phyloP scores from a whole-genome alignment of 768 basidiomycete species.

The Tulasnella sp. region DNA sequence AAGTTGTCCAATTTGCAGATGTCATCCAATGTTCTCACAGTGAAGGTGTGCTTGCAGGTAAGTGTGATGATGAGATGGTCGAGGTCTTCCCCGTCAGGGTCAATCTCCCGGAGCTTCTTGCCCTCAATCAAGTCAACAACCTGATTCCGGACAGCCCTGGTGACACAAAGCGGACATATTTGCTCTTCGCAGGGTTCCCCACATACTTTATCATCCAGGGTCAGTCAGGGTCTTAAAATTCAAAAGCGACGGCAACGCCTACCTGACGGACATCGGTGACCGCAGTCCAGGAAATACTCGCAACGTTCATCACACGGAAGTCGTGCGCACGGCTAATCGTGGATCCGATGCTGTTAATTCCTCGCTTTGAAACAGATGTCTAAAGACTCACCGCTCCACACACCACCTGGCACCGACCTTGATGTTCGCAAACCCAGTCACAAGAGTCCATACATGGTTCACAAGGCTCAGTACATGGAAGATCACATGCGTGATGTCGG shows the following conservation, averaged over 20 bases:
- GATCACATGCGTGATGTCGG: conserved; percentile 54
- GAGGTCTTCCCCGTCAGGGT: conserved; percentile 46
- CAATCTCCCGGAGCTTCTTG: conserved; percentile 55
- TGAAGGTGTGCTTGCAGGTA: too few species aligned
- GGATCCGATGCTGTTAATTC: too few species aligned
- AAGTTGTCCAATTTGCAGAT: too few species aligned
- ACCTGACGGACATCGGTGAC: conserved; percentile 72
- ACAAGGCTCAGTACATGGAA: conserved; percentile 57
- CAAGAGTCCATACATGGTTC: conserved; percentile 67
- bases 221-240: not conserved
- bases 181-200: conserved; percentile 65
- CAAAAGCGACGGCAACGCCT: conserved; percentile 35
- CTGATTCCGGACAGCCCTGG: conserved; percentile 45
- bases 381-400: conserved; percentile 67
- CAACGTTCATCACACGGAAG: conserved; percentile 67
- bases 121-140: conserved; percentile 65
- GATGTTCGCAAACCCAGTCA: conserved; percentile 62
- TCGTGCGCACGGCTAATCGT: conserved; percentile 60
- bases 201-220: conserved; percentile 53
- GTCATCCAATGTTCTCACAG: too few species aligned
- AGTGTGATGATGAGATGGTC: too few species aligned
- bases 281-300: conserved; percentile 54
- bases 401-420: conserved; percentile 56
- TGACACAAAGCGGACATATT: conserved; percentile 57
- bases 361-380: too few species aligned